Base-by-base conservation (phyloP, 2,329 filamentous ascomycete genomes). In the Leptographium flavum region DNA sequence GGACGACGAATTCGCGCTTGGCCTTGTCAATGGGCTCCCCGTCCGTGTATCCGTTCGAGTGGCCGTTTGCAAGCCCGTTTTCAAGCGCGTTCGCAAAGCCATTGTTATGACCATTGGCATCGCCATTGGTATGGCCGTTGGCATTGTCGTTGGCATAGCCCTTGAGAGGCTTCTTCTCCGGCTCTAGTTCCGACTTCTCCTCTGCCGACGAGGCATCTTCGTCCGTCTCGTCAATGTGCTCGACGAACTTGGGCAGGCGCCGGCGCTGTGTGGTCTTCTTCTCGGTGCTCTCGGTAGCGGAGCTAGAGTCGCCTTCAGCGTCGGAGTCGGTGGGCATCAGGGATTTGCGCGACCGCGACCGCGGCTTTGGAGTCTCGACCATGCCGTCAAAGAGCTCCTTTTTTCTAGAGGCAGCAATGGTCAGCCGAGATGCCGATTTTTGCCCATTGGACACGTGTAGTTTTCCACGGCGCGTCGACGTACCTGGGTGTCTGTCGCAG, bases 311-410 rank as follows among this genome's bases (percentile, higher is more conserved):
- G 56, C 64, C 65, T 45, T 74, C 71, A 48, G 61, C 60, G 46
- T 72, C 71, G 35, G 66, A 63, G 42, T 62, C 55, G 31, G 65
- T 61, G 42, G 69, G 63, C 22, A 67, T 67, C 8, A 48, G 39
- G 10, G 70, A 65, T 55, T 72, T 73, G 54, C 73, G 69, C 54
- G 70, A 66, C 39, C 63, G 63, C 47, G 65, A 64, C 37, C 64
- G 61, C 37, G 69, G 70, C 36, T 61, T 54, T 23, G 73, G 73
- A 9, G 73, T 78, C 58, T 76, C 72, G 49, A 78, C 62, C 73
- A 78, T 75, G 54, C 74, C 74, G 31, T 74, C 67, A 54, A 75
- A 77, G 47, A 74, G 68, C 57, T 76, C 73, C 61, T 74, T 76
- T 60, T 78, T 78, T 52, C 74, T 78, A 45, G 43, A 17, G 27